A percentile compares a stretch with the other conserved stretches of the same genome.
These are phyloP conservation scores for Cutaneotrichosporon sp. DNA, from an alignment of 1,284 basidiomycete species.

Conservation along the genomic window DNA sequence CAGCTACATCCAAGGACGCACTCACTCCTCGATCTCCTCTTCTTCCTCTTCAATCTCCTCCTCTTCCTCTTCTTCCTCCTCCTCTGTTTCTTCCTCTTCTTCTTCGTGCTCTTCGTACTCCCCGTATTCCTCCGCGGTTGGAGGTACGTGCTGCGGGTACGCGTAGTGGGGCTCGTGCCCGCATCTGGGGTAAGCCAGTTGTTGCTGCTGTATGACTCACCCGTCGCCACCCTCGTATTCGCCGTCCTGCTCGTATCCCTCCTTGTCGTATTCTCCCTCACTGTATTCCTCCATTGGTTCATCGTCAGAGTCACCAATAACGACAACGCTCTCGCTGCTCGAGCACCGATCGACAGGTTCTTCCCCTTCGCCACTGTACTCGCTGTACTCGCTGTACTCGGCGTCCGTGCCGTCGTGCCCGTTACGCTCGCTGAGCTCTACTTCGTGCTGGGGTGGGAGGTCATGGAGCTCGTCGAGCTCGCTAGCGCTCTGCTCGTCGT, in stretches of 20 bases:
- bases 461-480: background rate
- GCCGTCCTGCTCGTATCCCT: constrained; percentile 1
- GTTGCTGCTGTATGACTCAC: background rate
- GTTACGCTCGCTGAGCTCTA: background rate
- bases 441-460: background rate
- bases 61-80: constrained; percentile 9
- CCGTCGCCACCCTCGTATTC: background rate
- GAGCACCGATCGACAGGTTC: background rate
- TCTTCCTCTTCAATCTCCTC: constrained; percentile 11
- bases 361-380: background rate
- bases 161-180: background rate
- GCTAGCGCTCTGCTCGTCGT: background rate
- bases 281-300: constrained; percentile 5
- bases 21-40: background rate
- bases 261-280: constrained; percentile 13
- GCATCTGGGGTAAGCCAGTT: background rate
- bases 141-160: background rate
- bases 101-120: constrained; percentile 2
- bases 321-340: constrained; percentile 8
- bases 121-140: background rate
- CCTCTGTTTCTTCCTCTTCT: background rate
- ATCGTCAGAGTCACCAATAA: constrained; percentile 14
- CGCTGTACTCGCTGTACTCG: background rate
- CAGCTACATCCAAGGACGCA: background rate
- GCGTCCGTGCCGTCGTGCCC: background rate